Percentiles rank a stretch among this genome's conserved stretches.
phyloP scores from a whole-genome alignment of 371 early-diverging fungal genomes.

The Synchytrium microbalum region DNA sequence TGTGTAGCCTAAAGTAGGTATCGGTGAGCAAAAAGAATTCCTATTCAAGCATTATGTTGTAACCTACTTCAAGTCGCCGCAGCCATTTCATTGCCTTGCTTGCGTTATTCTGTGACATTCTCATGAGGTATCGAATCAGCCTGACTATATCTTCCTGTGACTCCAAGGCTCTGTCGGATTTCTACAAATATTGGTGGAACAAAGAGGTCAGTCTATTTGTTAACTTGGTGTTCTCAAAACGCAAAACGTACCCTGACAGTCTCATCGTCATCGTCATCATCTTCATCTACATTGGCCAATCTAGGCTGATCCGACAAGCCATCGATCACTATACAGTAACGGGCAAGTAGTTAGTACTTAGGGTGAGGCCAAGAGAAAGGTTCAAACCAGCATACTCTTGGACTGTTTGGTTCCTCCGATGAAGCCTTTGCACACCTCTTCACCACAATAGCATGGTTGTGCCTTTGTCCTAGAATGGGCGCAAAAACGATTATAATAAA shows the following conservation, averaged over 20 bases:
- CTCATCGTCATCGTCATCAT: slow-evolving; percentile 6
- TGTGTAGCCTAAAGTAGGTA: background rate
- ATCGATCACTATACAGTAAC: background rate
- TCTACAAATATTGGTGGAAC: background rate
- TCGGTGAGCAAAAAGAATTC: background rate
- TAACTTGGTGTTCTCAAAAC: background rate
- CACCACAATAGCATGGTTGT: slow-evolving; percentile 90
- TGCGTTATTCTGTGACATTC: slow-evolving; percentile 10
- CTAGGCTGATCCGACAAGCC: background rate
- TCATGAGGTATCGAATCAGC: slow-evolving; percentile 17
- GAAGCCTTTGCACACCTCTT: slow-evolving; percentile 76
- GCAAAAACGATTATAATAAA: too few relatives aligned
- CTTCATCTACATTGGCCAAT: background rate
- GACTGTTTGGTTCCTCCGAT: slow-evolving; percentile 57
- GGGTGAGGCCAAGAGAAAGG: slow-evolving; percentile 1
- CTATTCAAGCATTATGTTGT: slow-evolving; percentile 19
- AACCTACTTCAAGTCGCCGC: slow-evolving; percentile 8
- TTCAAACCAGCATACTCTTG: background rate
- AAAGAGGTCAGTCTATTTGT: background rate
- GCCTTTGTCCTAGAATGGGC: slow-evolving; percentile 68
- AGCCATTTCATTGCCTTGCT: slow-evolving; percentile 9
- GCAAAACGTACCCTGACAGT: background rate
- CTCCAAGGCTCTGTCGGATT: slow-evolving; percentile 11
- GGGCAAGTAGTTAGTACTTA: slow-evolving; percentile 8
- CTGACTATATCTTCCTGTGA: slow-evolving; percentile 17